phyloP scores from a whole-genome alignment of 1,284 basidiomycete genomes.

The Tremellales sp. region DNA sequence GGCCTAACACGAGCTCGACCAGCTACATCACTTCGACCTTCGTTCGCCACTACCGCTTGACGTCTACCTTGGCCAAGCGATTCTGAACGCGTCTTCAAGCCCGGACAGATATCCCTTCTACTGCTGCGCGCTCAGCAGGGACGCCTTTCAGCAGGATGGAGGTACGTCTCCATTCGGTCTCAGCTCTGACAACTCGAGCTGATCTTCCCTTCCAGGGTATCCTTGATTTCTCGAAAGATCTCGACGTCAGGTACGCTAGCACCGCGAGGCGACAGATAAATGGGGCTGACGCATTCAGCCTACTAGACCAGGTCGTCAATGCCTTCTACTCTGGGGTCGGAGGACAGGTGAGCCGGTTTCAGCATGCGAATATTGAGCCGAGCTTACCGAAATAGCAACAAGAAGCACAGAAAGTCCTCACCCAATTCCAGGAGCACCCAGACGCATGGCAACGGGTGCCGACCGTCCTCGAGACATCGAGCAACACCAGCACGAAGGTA shows the following conservation, averaged over 20 bases:
- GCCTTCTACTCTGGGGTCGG: conserved; percentile 76
- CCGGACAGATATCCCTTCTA: background rate
- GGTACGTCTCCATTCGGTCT: conserved; percentile 15
- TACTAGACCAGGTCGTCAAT: conserved; percentile 80
- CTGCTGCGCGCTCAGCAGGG: background rate
- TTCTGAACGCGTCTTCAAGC: too few relatives aligned
- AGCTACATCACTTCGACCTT: background rate
- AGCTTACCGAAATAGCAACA: conserved; percentile 62
- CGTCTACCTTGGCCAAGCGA: background rate
- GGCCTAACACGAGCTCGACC: background rate
- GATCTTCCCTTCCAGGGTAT: conserved; percentile 57
- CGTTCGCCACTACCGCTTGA: background rate
- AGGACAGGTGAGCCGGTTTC: conserved; percentile 58
- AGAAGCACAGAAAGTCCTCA: conserved; percentile 81
- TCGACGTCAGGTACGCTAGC: conserved; percentile 62
- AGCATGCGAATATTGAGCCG: background rate
- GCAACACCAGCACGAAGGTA: conserved; percentile 88
- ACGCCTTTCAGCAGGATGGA: conserved; percentile 29
- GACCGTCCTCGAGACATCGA: conserved; percentile 80
- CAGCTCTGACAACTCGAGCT: background rate
- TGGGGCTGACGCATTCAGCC: conserved; percentile 30
- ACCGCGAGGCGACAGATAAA: background rate
- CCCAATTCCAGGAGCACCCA: conserved; percentile 95
- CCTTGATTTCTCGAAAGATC: conserved; percentile 79
- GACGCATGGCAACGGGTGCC: conserved; percentile 98